Evolutionary conservation across 768 basidiomycete genomes (phyloP).

Genomic region (Suillus americanus): DNA sequence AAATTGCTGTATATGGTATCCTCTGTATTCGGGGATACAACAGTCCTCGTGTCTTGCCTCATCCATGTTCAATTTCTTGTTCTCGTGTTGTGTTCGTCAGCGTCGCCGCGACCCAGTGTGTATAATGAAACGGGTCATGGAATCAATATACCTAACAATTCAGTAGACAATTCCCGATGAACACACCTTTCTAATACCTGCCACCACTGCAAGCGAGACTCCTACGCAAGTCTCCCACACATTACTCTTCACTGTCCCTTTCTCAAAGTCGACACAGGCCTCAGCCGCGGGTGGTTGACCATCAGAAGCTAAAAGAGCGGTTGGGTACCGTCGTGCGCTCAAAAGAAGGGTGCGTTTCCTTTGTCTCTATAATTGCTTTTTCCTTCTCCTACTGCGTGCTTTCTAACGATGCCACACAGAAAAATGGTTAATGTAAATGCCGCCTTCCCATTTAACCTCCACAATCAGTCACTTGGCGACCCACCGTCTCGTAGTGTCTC

Average conservation of each 20-base stretch:
- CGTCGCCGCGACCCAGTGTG: constrained; percentile 21
- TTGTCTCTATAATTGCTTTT: neutral
- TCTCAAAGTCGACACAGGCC: constrained; percentile 17
- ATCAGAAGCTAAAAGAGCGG: constrained; percentile 50
- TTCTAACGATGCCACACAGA: constrained; percentile 31
- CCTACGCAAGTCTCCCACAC: constrained; percentile 22
- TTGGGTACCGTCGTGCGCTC: constrained; percentile 56
- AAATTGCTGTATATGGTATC: constrained; percentile 14
- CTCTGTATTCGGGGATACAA: neutral
- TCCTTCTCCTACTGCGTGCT: neutral
- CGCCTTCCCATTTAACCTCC: constrained; percentile 60
- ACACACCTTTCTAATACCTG: constrained; percentile 30
- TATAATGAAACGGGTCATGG: neutral
- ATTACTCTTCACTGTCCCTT: neutral
- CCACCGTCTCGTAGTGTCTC: constrained; percentile 36
- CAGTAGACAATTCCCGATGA: constrained; percentile 18
- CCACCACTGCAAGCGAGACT: constrained; percentile 18
- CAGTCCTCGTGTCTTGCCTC: constrained; percentile 2
- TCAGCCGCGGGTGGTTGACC: constrained; percentile 40
- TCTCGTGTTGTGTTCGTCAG: constrained; percentile 29
- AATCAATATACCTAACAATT: neutral
- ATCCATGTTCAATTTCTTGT: constrained; percentile 29
- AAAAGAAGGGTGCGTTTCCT: constrained; percentile 53
- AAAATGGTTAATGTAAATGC: constrained; percentile 73
- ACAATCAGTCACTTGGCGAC: constrained; percentile 36